Conservation (phyloP, 495 filamentous ascomycete genomes). For the Penicillium paradoxum region DNA sequence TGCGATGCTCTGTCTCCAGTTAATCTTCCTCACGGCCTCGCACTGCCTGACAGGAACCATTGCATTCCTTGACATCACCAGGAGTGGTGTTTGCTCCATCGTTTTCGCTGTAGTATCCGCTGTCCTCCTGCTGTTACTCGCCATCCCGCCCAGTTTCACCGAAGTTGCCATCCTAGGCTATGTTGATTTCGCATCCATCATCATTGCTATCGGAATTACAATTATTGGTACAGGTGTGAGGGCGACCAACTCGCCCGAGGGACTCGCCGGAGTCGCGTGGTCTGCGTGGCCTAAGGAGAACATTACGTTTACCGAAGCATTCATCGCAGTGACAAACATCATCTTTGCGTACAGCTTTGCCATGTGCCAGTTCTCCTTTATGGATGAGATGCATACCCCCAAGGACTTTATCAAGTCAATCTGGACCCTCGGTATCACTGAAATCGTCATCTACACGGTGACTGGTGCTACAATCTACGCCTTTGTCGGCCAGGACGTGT, state of each 20-base stretch:
- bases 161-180: constrained; percentile 57
- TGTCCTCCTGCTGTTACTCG: constrained; percentile 54
- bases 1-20: constrained; percentile 53
- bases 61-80: constrained; percentile 57
- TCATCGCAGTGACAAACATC: constrained; percentile 66
- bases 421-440: constrained; percentile 52
- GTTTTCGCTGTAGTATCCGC: constrained; percentile 59
- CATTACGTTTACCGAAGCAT: constrained; percentile 31
- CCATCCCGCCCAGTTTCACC: constrained; percentile 52
- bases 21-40: constrained; percentile 65
- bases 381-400: constrained; percentile 70
- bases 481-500: constrained; percentile 61
- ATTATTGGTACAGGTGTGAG: constrained; percentile 59
- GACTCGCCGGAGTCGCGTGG: constrained; percentile 33
- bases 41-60: constrained; percentile 70
- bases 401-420: constrained; percentile 59
- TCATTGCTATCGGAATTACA: constrained; percentile 61
- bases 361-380: constrained; percentile 67
- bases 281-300: constrained; percentile 33
- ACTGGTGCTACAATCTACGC: constrained; percentile 63
- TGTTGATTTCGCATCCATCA: constrained; percentile 59
- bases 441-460: constrained; percentile 64
- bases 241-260: constrained; percentile 28
- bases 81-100: constrained; percentile 57
- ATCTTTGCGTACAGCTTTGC: constrained; percentile 62